phyloP scores from a whole-genome alignment of 2,329 filamentous ascomycete genomes.

The Fusarium drepaniforme region DNA sequence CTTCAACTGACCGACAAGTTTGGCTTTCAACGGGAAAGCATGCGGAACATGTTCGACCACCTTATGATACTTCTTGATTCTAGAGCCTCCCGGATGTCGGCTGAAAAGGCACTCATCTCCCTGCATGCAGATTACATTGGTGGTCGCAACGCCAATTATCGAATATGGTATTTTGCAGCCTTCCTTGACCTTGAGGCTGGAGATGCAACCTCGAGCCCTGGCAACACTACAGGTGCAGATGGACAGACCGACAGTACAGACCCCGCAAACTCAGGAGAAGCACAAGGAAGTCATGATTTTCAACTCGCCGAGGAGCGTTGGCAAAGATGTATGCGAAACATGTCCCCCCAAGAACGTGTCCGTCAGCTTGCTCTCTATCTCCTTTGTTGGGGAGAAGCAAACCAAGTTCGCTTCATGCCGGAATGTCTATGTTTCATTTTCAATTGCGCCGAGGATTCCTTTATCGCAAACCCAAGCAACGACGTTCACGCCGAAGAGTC shows the following conservation, averaged over 20 bases:
- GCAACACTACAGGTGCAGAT: not conserved
- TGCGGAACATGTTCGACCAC: not conserved
- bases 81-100: not conserved
- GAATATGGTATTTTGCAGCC: not conserved
- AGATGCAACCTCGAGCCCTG: not conserved
- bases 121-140: not conserved
- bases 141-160: not conserved
- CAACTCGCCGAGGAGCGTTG: not conserved
- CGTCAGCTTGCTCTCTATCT: not conserved
- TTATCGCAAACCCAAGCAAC: not conserved
- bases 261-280: not conserved
- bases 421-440: not conserved
- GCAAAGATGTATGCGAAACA: not conserved
- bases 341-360: not conserved
- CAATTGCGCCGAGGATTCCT: not conserved
- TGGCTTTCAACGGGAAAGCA: not conserved
- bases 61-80: not conserved
- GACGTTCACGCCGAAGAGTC: not conserved
- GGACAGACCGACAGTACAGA: not conserved
- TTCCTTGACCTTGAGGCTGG: not conserved
- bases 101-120: not conserved
- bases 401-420: not conserved
- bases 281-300: not conserved
- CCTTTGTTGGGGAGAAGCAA: slow-evolving; percentile 1
- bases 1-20: not conserved